Base-by-base conservation (phyloP, 2,329 filamentous ascomycete species). In the Ceratocystis papillata region DNA sequence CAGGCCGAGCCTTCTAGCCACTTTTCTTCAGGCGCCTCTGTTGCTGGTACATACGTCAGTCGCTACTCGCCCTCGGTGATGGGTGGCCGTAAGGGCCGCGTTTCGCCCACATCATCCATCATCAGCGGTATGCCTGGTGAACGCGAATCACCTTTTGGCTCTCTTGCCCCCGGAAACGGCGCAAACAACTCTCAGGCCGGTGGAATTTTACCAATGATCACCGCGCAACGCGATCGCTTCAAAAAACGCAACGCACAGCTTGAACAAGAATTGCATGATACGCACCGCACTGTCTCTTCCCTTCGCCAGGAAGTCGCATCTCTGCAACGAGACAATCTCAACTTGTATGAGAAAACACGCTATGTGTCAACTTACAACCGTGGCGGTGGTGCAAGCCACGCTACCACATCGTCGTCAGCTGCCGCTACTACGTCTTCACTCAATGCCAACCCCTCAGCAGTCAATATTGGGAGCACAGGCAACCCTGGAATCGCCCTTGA, bases 171-270 rank as follows among this genome's bases (percentile, higher is more conserved):
- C 63, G 89, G 90, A 1, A 41, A n/a, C 50, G 59, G 55, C 10
- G 45, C 25, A 10, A 62, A 33, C 5, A 64, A 55, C 5, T 59
- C 60, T 4, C 60, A 63, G 41, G 60, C 59, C 17, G 89, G 89
- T 0, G 90, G 92, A 12, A 96, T 99, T 69, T 79, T 99, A 28
- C 95, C 94, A 44, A 99, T 99, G 95, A 89, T 99, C 64, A 96
- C 94, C 44, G 94, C 95, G 1, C 95, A 99, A 77, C 87, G 94
- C 69, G 94, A 99, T 76, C 90, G 94, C 63, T 99, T 97, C 83
- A 97, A 96, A 80, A 90, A 96, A 79, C 90, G 92, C 73, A 97
- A 96, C 70, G 79, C 85, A 0, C 89, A 99, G 74, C 83, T 99
- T 25, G 94, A 97, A 76, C 84, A 88, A 68, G 93, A 97, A 73